phyloP scores from a whole-genome alignment of 2,329 filamentous ascomycete genomes.

The Sporothrix inflata region DNA sequence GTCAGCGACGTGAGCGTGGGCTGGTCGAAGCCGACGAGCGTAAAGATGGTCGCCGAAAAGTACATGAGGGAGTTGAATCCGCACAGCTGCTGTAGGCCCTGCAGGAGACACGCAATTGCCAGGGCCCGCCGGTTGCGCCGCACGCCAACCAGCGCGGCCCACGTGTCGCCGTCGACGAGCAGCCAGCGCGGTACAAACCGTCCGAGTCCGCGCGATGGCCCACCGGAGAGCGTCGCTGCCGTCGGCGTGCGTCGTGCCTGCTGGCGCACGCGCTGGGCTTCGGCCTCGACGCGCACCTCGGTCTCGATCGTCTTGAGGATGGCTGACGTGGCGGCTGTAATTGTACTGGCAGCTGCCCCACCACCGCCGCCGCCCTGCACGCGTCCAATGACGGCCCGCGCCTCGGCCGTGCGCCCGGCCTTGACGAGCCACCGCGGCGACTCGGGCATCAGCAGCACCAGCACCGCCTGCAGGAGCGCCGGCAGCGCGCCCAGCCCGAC shows the following conservation, averaged over 20 bases:
- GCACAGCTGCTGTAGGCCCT: conserved; percentile 85
- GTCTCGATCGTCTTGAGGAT: conserved; percentile 71
- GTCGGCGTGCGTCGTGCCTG: not conserved
- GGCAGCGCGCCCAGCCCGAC: conserved; percentile 83
- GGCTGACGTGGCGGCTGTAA: conserved; percentile 50
- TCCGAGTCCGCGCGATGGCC: conserved; percentile 36
- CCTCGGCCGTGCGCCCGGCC: conserved; percentile 63
- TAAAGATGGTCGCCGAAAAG: conserved; percentile 82
- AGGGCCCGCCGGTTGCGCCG: conserved; percentile 73
- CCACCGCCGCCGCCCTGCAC: conserved; percentile 56
- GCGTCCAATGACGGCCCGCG: conserved; percentile 65
- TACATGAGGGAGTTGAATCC: conserved; percentile 95
- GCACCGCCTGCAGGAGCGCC: conserved; percentile 68
- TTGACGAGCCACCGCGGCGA: conserved; percentile 86
- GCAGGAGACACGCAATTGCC: conserved; percentile 81
- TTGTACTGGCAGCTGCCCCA: conserved; percentile 47
- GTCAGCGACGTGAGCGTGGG: conserved; percentile 80
- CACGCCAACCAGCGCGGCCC: conserved; percentile 59
- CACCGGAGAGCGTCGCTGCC: conserved; percentile 31
- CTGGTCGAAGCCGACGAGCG: conserved; percentile 73
- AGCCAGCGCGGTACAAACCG: conserved; percentile 26
- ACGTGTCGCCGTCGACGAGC: conserved; percentile 50
- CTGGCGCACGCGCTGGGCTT: conserved; percentile 52
- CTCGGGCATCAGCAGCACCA: conserved; percentile 79
- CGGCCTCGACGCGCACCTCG: conserved; percentile 71